These are phyloP conservation scores for Prunus mira DNA, from an alignment of 306 rosid genomes.

Conservation along the genomic window DNA sequence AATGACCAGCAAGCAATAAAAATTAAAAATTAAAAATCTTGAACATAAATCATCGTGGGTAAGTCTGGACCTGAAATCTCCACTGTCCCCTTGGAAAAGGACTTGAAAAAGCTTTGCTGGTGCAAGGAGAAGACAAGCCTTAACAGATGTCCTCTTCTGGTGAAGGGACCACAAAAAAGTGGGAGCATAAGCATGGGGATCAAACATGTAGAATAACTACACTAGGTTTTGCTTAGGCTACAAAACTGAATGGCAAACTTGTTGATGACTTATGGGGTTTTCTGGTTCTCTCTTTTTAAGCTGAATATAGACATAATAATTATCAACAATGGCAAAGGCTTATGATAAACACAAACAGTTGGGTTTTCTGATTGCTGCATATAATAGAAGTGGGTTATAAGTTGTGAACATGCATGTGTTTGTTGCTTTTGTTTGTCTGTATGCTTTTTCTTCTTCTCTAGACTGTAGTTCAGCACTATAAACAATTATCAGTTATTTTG, in stretches of 20 bases:
- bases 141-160: constrained; percentile 15
- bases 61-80: background rate
- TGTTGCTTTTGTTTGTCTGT: background rate
- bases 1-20: constrained; percentile 3
- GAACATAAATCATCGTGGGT: background rate
- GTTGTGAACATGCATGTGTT: background rate
- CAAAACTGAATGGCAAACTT: constrained; percentile 4
- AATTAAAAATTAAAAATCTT: background rate
- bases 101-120: background rate
- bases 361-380: background rate
- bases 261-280: constrained; percentile 6
- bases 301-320: constrained; percentile 8
- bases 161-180: constrained; percentile 14
- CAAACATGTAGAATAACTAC: background rate
- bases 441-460: background rate
- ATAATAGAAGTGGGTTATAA: background rate
- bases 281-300: background rate
- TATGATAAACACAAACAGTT: background rate
- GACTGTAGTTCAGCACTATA: background rate
- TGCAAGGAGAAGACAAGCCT: constrained; percentile 27
- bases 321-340: background rate
- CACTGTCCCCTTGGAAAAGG: constrained; percentile 39
- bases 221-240: background rate
- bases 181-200: constrained; percentile 10
- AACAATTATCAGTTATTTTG: background rate